Evolutionary conservation across 805 yeast species (phyloP).

Genomic region (Kuraishia capsulata): DNA sequence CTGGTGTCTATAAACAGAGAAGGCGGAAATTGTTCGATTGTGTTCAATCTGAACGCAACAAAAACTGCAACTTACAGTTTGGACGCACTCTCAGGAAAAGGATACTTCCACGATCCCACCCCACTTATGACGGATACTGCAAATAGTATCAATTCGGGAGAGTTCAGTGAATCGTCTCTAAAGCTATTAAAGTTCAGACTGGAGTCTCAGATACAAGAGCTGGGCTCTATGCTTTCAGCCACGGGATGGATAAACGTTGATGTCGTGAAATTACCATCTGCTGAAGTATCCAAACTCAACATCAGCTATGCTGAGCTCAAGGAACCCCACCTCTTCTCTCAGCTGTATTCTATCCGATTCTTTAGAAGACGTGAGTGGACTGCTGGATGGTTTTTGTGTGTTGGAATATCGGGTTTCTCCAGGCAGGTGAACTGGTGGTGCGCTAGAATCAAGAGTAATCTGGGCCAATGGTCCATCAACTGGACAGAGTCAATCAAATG

Average conservation of each 20-base stretch:
- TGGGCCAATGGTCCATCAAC: conserved; percentile 47
- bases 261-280: conserved; percentile 37
- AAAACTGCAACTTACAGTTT: conserved; percentile 20
- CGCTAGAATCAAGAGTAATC: conserved; percentile 35
- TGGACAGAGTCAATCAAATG: conserved; percentile 31
- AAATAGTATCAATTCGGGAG: conserved; percentile 17
- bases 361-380: conserved; percentile 49
- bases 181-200: conserved; percentile 37
- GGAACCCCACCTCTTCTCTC: conserved; percentile 10
- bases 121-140: conserved; percentile 25
- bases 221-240: conserved; percentile 47
- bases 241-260: conserved; percentile 64
- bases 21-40: conserved; percentile 10
- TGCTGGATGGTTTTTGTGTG: conserved; percentile 42
- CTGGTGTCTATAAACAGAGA: conserved; percentile 14
- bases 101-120: conserved; percentile 36
- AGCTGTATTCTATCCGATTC: conserved; percentile 19
- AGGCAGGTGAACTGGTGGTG: conserved; percentile 42
- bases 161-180: conserved; percentile 15
- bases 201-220: conserved; percentile 38
- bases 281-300: conserved; percentile 34
- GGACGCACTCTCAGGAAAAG: conserved; percentile 28
- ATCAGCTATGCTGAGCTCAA: conserved; percentile 20
- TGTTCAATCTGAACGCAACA: conserved; percentile 17
- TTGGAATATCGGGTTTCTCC: conserved; percentile 24